Evolutionary conservation across 371 early-diverging fungal genomes (phyloP).

Genomic region (Mortierella sp.): DNA sequence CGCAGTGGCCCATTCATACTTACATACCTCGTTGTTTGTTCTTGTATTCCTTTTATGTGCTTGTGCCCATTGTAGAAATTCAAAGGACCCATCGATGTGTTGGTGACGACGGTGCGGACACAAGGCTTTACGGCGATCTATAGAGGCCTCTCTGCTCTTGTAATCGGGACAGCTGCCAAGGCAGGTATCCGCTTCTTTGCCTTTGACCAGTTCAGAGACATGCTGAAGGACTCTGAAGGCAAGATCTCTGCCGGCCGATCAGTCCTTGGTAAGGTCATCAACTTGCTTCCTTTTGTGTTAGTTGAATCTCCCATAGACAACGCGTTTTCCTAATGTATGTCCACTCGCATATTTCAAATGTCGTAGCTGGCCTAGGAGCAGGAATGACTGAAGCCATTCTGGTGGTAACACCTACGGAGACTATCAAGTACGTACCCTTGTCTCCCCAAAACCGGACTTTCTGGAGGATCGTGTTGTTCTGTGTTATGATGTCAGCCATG

Average conservation of each 20-base stretch:
- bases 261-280: slow-evolving; percentile 61
- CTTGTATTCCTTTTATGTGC: background rate
- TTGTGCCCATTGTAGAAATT: slow-evolving; percentile 34
- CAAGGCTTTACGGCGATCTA: slow-evolving; percentile 85
- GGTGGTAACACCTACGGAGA: slow-evolving; percentile 94
- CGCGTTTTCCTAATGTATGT: background rate
- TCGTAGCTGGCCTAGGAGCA: slow-evolving; percentile 87
- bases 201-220: slow-evolving; percentile 86
- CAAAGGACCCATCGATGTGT: slow-evolving; percentile 87
- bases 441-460: background rate
- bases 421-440: slow-evolving; percentile 79
- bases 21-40: background rate
- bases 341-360: background rate
- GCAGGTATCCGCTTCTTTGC: slow-evolving; percentile 93
- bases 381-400: slow-evolving; percentile 90
- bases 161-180: slow-evolving; percentile 92
- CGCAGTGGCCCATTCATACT: background rate
- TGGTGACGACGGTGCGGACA: slow-evolving; percentile 71
- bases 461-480: background rate
- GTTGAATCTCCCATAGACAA: background rate
- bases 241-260: slow-evolving; percentile 74
- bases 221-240: slow-evolving; percentile 79
- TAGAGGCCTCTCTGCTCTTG: slow-evolving; percentile 86
- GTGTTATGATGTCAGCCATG: slow-evolving; percentile 5
- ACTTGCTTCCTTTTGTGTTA: background rate